A percentile compares a stretch with the other conserved stretches of the same genome.
These are phyloP conservation scores for Sugiyamaella chiloensis DNA, from an alignment of 805 yeast species.

Conservation along the genomic window DNA sequence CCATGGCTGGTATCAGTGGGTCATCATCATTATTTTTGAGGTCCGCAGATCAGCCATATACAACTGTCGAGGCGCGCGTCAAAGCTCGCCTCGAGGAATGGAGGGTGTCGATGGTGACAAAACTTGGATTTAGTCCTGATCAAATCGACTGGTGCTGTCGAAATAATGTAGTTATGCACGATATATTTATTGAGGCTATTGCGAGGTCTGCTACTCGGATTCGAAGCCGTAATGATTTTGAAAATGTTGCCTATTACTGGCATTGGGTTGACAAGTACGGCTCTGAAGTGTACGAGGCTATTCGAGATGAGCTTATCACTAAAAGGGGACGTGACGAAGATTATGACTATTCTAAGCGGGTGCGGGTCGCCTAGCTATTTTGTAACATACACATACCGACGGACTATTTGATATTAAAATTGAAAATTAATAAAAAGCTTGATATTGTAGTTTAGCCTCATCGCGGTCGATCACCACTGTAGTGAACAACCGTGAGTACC, in stretches of 20 bases:
- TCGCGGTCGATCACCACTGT: too few species aligned
- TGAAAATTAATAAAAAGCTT: too few species aligned
- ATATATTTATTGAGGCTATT: constrained; percentile 31
- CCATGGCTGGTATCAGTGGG: too few species aligned
- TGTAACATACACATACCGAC: too few species aligned
- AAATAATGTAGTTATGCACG: constrained; percentile 30
- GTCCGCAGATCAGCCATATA: constrained; percentile 8
- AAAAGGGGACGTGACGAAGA: constrained; percentile 15
- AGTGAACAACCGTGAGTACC: too few species aligned
- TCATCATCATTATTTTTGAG: constrained; percentile 10
- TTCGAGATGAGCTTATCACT: constrained; percentile 24
- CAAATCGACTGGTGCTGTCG: constrained; percentile 29
- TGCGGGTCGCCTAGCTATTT: constrained; percentile 1
- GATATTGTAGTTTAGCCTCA: too few species aligned
- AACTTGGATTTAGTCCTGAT: constrained; percentile 24
- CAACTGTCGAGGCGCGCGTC: constrained; percentile 12
- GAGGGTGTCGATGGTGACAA: constrained; percentile 11
- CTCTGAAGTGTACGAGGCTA: constrained; percentile 26
- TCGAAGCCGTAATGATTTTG: constrained; percentile 25
- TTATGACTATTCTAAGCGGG: background rate
- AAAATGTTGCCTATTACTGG: constrained; percentile 30
- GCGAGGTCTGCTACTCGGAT: constrained; percentile 26
- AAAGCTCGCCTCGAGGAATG: constrained; percentile 16
- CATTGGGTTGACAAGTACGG: constrained; percentile 31
- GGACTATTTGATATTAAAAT: too few species aligned